Percentiles rank a stretch among this genome's conserved stretches.
These are phyloP conservation scores for Syzygium syzygioides DNA, from an alignment of 441 rosid species.

Conservation along the genomic window DNA sequence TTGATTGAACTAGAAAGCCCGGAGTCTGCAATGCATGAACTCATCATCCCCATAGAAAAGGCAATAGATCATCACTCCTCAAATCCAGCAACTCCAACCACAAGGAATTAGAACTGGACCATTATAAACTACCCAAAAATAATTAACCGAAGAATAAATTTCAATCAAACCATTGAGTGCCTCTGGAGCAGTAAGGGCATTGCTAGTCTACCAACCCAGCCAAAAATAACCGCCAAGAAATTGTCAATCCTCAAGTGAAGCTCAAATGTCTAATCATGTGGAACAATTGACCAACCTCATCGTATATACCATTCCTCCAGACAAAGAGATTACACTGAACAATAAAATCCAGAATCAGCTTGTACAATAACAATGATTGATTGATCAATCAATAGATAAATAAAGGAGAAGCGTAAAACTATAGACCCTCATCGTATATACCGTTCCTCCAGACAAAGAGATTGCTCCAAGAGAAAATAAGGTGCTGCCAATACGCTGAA, in stretches of 20 bases:
- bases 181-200: background rate
- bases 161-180: background rate
- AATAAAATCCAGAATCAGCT: background rate
- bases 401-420: too few species aligned
- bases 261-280: background rate
- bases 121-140: background rate
- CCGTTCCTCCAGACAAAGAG: background rate
- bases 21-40: background rate
- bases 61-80: too few species aligned
- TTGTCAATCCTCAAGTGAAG: background rate
- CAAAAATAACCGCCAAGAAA: background rate
- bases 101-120: background rate
- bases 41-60: too few species aligned
- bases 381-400: background rate
- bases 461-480: background rate
- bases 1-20: background rate
- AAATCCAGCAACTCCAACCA: too few species aligned
- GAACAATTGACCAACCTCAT: background rate
- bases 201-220: background rate
- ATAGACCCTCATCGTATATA: background rate
- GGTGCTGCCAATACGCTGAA: background rate
- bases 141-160: background rate
- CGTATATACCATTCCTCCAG: background rate
- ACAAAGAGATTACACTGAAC: background rate
- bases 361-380: background rate